A percentile compares a stretch with the other conserved stretches of the same genome.
phyloP scores from a whole-genome alignment of 148 eudicot genomes.

The Chenopodium formosanum region DNA sequence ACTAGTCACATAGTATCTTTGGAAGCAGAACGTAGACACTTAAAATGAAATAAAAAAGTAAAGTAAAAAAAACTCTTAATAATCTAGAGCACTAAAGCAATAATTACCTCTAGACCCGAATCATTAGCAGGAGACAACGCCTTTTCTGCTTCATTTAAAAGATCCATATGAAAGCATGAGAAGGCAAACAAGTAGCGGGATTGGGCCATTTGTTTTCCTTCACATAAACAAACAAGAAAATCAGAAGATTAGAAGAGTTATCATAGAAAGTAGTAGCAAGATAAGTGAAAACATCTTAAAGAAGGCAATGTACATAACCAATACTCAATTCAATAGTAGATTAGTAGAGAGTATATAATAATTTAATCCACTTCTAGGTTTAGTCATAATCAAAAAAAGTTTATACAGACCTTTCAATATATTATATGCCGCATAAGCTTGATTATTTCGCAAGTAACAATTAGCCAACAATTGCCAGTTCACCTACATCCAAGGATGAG shows the following conservation, averaged over 20 bases:
- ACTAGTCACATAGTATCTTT: background rate
- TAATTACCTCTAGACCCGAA: conserved; percentile 72
- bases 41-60: background rate
- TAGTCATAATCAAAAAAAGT: conserved; percentile 1
- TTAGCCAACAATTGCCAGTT: conserved; percentile 79
- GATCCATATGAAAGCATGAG: conserved; percentile 96
- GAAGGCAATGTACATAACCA: background rate
- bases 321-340: background rate
- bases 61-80: background rate
- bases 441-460: conserved; percentile 85
- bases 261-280: background rate
- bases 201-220: conserved; percentile 84
- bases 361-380: background rate
- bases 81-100: background rate
- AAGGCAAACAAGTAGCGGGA: conserved; percentile 96
- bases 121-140: conserved; percentile 75
- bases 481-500: conserved; percentile 45
- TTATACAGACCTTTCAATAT: conserved; percentile 63
- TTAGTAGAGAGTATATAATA: background rate
- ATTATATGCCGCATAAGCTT: conserved; percentile 85
- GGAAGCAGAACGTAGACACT: background rate
- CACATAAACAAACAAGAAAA: conserved; percentile 30
- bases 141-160: conserved; percentile 79
- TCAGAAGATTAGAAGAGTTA: conserved; percentile 3
- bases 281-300: background rate